Conservation (phyloP, 331 rosid species). For the Quercus tomentella region DNA sequence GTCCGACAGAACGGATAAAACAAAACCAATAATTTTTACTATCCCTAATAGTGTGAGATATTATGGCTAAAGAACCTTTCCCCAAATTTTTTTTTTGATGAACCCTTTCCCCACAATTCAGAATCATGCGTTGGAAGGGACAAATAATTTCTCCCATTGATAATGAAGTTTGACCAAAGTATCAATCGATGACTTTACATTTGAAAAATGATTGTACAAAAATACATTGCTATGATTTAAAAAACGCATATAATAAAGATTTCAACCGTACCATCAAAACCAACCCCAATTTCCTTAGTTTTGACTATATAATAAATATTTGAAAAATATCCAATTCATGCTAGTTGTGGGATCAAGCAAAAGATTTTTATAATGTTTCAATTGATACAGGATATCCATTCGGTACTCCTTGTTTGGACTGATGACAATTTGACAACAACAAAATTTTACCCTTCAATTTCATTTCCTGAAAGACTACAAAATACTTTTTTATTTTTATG, state of each 20-base stretch:
- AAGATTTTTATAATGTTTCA: background rate
- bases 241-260: background rate
- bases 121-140: background rate
- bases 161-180: constrained; percentile 19
- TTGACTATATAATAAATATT: constrained; percentile 12
- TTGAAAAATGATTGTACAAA: no score
- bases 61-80: background rate
- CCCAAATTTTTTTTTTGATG: background rate
- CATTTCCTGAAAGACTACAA: background rate
- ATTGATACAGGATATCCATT: background rate
- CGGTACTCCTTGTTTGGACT: constrained; percentile 14
- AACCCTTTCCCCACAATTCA: background rate
- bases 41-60: background rate
- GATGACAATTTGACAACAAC: background rate
- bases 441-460: background rate
- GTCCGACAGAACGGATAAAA: no score
- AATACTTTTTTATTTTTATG: no score
- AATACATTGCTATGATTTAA: no score
- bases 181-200: constrained; percentile 3
- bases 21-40: no score
- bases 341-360: constrained; percentile 4
- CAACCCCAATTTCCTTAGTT: constrained; percentile 22
- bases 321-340: constrained; percentile 1
- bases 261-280: constrained; percentile 22
- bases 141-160: background rate